phyloP scores from a whole-genome alignment of 495 filamentous ascomycete species.

The Bacidia rubella region DNA sequence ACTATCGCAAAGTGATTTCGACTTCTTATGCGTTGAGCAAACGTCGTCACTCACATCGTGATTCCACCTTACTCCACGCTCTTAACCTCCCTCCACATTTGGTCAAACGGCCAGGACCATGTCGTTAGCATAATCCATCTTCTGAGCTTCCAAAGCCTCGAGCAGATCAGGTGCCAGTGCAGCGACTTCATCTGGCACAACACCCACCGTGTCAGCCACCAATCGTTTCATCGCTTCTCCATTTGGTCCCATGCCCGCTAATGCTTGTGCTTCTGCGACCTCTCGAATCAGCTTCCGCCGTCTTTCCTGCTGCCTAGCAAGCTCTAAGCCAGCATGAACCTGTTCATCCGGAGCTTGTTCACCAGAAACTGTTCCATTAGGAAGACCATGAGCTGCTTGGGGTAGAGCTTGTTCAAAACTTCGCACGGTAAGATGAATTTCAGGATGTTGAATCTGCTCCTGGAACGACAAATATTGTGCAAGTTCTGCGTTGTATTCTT shows the following conservation, averaged over 20 bases:
- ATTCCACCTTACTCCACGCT: too few relatives aligned
- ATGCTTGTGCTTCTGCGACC: slow-evolving; percentile 11
- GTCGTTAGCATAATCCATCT: slow-evolving; percentile 2
- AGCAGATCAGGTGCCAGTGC: slow-evolving; percentile 13
- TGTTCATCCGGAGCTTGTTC: slow-evolving; percentile 8
- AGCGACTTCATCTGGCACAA: slow-evolving; percentile 8
- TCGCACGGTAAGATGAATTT: slow-evolving; percentile 14
- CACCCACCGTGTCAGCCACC: slow-evolving; percentile 12
- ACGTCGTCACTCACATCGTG: too few relatives aligned
- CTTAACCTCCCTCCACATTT: too few relatives aligned
- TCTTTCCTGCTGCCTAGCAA: slow-evolving; percentile 11
- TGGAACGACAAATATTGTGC: slow-evolving; percentile 7
- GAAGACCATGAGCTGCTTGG: slow-evolving; percentile 2
- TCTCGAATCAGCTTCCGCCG: slow-evolving; percentile 9
- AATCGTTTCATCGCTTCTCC: slow-evolving; percentile 13
- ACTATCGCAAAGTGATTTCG: too few relatives aligned
- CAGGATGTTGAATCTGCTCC: slow-evolving; percentile 16
- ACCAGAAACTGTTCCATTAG: not conserved
- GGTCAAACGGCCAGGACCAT: too few relatives aligned
- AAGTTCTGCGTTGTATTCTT: slow-evolving; percentile 3
- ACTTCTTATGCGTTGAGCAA: too few relatives aligned
- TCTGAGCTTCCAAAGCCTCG: slow-evolving; percentile 13
- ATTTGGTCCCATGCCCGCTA: slow-evolving; percentile 15
- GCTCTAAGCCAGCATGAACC: slow-evolving; percentile 5
- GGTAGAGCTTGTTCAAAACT: slow-evolving; percentile 10